Evolutionary conservation across 441 rosid species (phyloP), one percentile per base, ranked within the genome.

Genomic region (Francoa sonchifolia): DNA sequence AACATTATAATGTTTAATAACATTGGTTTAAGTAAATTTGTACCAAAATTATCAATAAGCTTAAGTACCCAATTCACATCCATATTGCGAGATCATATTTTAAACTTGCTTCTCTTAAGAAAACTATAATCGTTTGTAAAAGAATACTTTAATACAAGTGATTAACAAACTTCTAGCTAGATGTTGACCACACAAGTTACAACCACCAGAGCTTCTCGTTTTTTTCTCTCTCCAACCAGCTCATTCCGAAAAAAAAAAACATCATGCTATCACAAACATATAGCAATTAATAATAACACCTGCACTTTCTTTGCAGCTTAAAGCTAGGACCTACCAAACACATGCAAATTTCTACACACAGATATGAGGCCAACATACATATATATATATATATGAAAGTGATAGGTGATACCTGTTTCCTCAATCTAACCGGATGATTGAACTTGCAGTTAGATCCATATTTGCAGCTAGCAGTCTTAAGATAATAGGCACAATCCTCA

Each of bases 381-480:
- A n/a, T n/a, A n/a, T n/a, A n/a, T n/a, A n/a, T n/a, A n/a, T n/a
- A n/a, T n/a, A n/a, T n/a, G n/a, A n/a, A n/a, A n/a, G n/a, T n/a
- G n/a, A n/a, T n/a, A n/a, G n/a, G n/a, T n/a, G n/a, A n/a, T n/a
- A n/a, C n/a, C n/a, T n/a, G n/a, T n/a, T n/a, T n/a, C n/a, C n/a
- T n/a, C n/a, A n/a, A n/a, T n/a, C n/a, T 60, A 44, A 73, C 50
- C 15, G 96, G 96, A 23, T 89, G 98, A 56, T 82, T 89, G 53
- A 85, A 85, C 76, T 74, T 85, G 82, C 94, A 85, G 54, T 36
- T 65, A 8, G 68, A 68, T 38, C 87, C 98, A 46, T 53, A 90
- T 53, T 76, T 90, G 75, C 94, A 85, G 30, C 50, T 57, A 8
- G 93, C 90, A 14, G 77, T 74, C 56, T 66, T 82, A 69, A 85